Evolutionary conservation across 257 asterid species (phyloP), one percentile per base, ranked within the genome.

Genomic region (Nicotiana undulata): DNA sequence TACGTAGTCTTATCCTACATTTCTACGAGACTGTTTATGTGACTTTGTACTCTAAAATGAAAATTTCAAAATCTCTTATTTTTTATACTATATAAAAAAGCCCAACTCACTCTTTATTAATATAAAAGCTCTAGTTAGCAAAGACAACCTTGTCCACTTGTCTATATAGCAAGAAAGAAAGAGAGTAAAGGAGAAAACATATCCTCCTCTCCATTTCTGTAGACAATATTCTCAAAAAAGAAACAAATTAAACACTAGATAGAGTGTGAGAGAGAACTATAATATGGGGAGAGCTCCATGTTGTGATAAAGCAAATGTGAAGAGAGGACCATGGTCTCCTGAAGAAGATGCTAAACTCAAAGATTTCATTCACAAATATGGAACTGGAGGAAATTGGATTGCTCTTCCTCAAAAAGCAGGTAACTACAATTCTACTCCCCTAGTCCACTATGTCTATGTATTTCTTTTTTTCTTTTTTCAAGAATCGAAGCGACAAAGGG

Each of bases 291-390:
- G 98, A 86, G 97, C 98, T 80, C 98, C 98, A 22, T 94, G 98
- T 79, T 94, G 98, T 87, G 98, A 94, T 44, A 94, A 94, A 86
- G 93, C 97, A 6, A 94, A 88, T 84, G 98, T 94, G 82, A 94
- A 94, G 91, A 94, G 86, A 79, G 98, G 98, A 64, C 97, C 98
- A 77, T 94, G 98, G 98, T 91, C 98, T 3, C 98, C 98, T 63
- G 98, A 92, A 81, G 98, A 94, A 90, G 98, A 94, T 86, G 93
- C 92, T 0, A 94, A 92, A 67, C 97, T 94, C 6, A 94, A 92
- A 80, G 97, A 91, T 61, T 94, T 88, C 81, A 91, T 94, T 9
- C 90, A 91, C 20, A 94, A 90, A 84, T 89, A 24, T 75, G 97
- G 98, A 17, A 92, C 97, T 46, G 93, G 91, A 75, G 97, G 97